Base-by-base conservation (phyloP, 768 basidiomycete species). In the Gelatoporia subvermispora region DNA sequence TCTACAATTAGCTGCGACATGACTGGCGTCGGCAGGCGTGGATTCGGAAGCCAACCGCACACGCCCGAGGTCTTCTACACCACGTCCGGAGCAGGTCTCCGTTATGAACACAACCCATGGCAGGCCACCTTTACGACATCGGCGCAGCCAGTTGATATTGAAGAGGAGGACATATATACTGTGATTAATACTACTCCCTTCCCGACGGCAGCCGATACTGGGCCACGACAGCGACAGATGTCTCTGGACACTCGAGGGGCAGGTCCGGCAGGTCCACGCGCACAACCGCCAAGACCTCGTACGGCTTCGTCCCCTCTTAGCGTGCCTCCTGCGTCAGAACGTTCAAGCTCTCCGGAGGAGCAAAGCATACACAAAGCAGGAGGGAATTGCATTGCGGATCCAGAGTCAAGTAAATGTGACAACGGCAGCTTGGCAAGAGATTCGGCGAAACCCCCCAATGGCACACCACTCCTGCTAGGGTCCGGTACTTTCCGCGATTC, bases 401-500 rank as follows among this genome's bases (percentile, higher is more conserved):
- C 28, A 7, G 28, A 31, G 28, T 5, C 13, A 13, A n/a, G n/a
- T n/a, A 31, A 31, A 31, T 13, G 28, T 7, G 28, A 5, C 7
- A 31, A 13, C 28, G 13, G 28, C 13, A 31, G 28, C 28, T 13
- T 13, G 13, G 28, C 5, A 13, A 31, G 28, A 31, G 28, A 31
- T 28, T 22, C 51, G 51, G 39, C 57, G 61, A 34, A 40, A 2
- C 51, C 53, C 47, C 59, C 60, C 15, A 43, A 52, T 20, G 61
- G 55, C 53, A 55, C 61, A 48, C 71, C 66, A 5, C 71, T 71
- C 4, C 74, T 85, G 28, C 75, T 87, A 9, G 72, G 77, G 34
- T 68, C 80, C 16, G 75, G 73, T 18, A 75, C 76, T 23, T 87
- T 85, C 64, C 74, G 85, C 41, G 84, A 86, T 58, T 86, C 86